Conservation (phyloP, 2,329 filamentous ascomycete species). For the Fusarium transvaalense region DNA sequence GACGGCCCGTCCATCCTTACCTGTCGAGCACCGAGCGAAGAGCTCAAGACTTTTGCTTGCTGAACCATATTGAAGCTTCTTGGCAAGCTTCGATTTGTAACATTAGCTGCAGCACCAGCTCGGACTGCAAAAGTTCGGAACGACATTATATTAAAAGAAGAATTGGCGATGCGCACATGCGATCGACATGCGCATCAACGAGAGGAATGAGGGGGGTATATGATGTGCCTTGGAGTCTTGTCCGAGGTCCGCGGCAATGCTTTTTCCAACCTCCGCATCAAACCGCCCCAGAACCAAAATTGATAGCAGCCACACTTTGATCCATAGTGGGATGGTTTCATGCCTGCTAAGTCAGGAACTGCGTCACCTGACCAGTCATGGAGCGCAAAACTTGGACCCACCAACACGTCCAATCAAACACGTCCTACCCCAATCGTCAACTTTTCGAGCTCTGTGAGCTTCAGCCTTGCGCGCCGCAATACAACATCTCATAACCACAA, state of each 20-base stretch:
- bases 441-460: constrained; percentile 52
- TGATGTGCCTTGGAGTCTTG: constrained; percentile 32
- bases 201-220: constrained; percentile 39
- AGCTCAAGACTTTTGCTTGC: constrained; percentile 77
- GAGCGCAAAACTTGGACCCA: neutral
- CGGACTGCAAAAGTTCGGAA: constrained; percentile 65
- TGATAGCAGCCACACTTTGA: constrained; percentile 42
- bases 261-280: constrained; percentile 50
- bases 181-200: constrained; percentile 53
- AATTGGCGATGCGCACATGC: constrained; percentile 55
- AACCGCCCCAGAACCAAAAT: constrained; percentile 46
- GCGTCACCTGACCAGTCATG: constrained; percentile 41
- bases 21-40: constrained; percentile 61
- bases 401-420: constrained; percentile 48
- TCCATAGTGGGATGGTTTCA: constrained; percentile 9
- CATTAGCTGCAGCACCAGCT: constrained; percentile 64
- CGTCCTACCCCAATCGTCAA: constrained; percentile 34
- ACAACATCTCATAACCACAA: constrained; percentile 36
- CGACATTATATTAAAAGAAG: constrained; percentile 65
- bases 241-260: constrained; percentile 49
- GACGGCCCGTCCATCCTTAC: constrained; percentile 38
- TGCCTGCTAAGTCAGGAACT: constrained; percentile 14
- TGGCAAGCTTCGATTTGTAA: constrained; percentile 59
- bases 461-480: constrained; percentile 53
- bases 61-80: constrained; percentile 77